Evolutionary conservation across 305 asterid genomes (phyloP), one percentile per base, ranked within the genome.

Genomic region (Fraxinus sp.): DNA sequence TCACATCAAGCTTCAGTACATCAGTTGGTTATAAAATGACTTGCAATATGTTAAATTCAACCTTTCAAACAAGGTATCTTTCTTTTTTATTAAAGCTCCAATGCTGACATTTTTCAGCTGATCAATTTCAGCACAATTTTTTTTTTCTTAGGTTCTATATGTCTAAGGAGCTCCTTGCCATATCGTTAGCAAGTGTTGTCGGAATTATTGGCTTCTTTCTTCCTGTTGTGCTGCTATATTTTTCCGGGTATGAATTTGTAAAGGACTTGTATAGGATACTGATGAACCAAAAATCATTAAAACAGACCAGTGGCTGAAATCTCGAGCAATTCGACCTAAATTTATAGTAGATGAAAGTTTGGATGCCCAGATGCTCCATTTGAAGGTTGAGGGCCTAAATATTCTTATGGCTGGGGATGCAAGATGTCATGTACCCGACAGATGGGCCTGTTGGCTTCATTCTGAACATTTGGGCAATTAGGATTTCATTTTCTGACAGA

Each of bases 141-240:
- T 84, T 68, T 18, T 13, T 44, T 70, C 77, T 30, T 55, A 89
- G 90, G 89, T 79, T 84, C 49, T 18, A 22, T 81, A 30, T 79
- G 80, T 75, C 83, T 74, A 80, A 66, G 59, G 87, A 84, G 81
- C 70, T 87, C 52, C 18, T 55, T 33, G 81, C 81, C 59, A 18
- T 87, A 30, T 64, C 83, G 18, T 52, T 82, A 35, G 89, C 90
- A 14, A 74, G 84, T 74, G 85, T 18, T 79, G 18, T 83, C 18
- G 90, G 90, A 62, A 20, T 87, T 44, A 24, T 81, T 13, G 80
- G 87, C 73, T 89, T 89, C 81, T 89, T 89, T 79, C 68, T 80
- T 81, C 90, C 89, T 28, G 82, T 78, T 79, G 36, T 79, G 44
- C 39, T 88, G 81, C 86, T 82, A 26, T 80, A 83, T 82, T 33